Evolutionary conservation across 768 basidiomycete species (phyloP), one percentile per base, ranked within the genome.

Genomic region (Auriculariales sp.): DNA sequence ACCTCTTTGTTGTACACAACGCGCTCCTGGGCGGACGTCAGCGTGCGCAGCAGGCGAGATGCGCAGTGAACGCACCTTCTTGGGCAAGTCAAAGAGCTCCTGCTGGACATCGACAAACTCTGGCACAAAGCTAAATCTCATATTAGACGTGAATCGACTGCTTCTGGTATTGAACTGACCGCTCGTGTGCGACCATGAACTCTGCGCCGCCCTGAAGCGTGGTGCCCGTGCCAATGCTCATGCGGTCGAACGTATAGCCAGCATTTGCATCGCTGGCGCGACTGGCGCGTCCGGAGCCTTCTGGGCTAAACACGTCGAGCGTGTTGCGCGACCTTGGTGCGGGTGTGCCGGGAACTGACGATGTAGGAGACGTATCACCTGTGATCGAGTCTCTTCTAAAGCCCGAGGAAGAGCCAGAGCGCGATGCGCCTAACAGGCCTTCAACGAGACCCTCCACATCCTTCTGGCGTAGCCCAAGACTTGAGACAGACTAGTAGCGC

Each of bases 101-200:
- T 89, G 81, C 55, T 91, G 86, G 15, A 87, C 73, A 55, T 94
- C 88, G 46, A 94, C 76, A n/a, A 91, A 72, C 59, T 89, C 87
- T n/a, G 76, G 75, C 35, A 79, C 68, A 28, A 74, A 71, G 35
- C 83, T 72, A 10, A 81, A 79, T 3, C 74, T 78, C n/a, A n/a
- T 68, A 55, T 42, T 54, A 35, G 46, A n/a, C 55, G 7, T 34
- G 49, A 30, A 42, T 10, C 25, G 33, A 49, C 39, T n/a, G n/a
- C n/a, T n/a, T n/a, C n/a, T n/a, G n/a, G n/a, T n/a, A n/a, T n/a
- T n/a, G n/a, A n/a, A n/a, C n/a, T 17, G 27, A 53, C 30, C 51
- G 39, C 51, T 46, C 48, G 47, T 53, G 49, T 25, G 30, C 32
- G 14, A 36, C 27, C 29, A 30, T 19, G 12, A n/a, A n/a, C n/a